Evolutionary conservation across 768 basidiomycete genomes (phyloP), one percentile per base, ranked within the genome.

Genomic region (Lactifluus rugatus): DNA sequence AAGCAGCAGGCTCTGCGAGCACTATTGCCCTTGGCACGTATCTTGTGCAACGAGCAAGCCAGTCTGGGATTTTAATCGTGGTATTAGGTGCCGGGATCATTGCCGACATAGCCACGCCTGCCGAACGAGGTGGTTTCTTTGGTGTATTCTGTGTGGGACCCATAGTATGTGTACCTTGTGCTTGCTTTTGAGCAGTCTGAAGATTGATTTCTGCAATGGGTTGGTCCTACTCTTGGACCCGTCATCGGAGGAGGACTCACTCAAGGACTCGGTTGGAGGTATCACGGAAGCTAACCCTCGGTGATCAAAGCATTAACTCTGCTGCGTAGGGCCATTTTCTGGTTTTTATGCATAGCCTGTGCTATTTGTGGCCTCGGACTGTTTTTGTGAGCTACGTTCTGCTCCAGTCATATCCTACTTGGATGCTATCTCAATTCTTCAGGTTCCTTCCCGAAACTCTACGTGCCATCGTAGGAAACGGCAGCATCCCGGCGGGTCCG

Each of bases 1-100:
- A 93, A 73, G 83, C 87, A 2, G 77, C 83, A 2, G 89, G 90
- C 1, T 88, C 84, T 2, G 86, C 89, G 0, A 87, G 87, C 56
- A 88, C 86, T 0, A 76, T 89, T 60, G 87, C 87, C 0, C 73
- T 91, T 21, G 87, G 87, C 80, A 67, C 44, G 67, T 65, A 34
- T 19, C 26, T 3, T 25, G 41, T 28, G 0, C 11, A 31, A 19
- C n/a, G 5, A 8, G 4, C 10, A 17, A 14, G 6, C 11, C 28
- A 14, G 5, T 39, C 13, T 7, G 36, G 28, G 16, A 7, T 16
- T 4, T 58, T 45, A 5, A 34, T 31, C 39, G 3, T 41, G 19
- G 21, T 37, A 52, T 26, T 39, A 82, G 84, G 84, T 52, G 82
- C 85, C 34, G 91, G 91, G 5, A 81, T 88, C 6, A 79, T 94